Percentiles rank a stretch among this genome's conserved stretches.
These are phyloP conservation scores for Eucalyptus shirleyi DNA, from an alignment of 345 rosid genomes.

Conservation along the genomic window DNA sequence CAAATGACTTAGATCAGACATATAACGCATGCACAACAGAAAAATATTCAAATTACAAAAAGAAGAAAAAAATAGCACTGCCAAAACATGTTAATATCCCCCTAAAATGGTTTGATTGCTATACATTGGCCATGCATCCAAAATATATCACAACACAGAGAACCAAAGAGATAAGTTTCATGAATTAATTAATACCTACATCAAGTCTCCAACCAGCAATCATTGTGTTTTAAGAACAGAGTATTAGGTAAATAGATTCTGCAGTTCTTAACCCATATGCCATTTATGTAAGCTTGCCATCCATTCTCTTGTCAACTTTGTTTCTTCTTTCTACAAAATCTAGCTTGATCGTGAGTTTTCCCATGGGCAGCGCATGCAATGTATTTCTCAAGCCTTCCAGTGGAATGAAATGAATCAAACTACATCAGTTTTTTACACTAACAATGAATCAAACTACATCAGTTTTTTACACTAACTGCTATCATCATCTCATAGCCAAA, in stretches of 20 bases:
- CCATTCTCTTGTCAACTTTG: neutral
- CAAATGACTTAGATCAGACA: neutral
- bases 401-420: neutral
- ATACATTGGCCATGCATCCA: neutral
- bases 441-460: neutral
- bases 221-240: neutral
- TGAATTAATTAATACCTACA: neutral
- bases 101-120: neutral
- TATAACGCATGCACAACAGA: neutral
- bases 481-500: neutral
- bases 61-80: neutral
- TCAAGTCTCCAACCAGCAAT: neutral
- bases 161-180: neutral
- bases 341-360: neutral
- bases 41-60: neutral
- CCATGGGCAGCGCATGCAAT: neutral
- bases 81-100: neutral
- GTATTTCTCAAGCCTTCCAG: neutral
- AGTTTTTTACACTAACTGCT: neutral
- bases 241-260: neutral
- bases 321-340: neutral
- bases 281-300: neutral
- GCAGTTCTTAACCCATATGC: neutral
- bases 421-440: neutral
- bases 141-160: neutral